These are phyloP conservation scores for Penicillium sumatraense DNA, from an alignment of 2,329 filamentous ascomycete genomes.

Conservation along the genomic window DNA sequence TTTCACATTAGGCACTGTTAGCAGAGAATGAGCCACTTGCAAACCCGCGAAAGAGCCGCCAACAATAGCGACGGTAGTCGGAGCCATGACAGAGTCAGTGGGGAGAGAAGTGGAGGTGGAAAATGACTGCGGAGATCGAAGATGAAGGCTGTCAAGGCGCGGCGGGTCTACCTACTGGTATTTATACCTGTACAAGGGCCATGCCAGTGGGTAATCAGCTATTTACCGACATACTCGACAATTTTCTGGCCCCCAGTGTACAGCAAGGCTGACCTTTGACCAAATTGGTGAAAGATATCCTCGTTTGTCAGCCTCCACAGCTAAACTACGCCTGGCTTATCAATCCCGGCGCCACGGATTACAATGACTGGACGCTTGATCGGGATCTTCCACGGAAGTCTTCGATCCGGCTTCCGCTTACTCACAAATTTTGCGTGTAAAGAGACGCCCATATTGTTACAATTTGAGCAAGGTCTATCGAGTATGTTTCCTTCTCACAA, in stretches of 20 bases:
- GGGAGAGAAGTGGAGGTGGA: not conserved
- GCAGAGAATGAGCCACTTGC: constrained; percentile 41
- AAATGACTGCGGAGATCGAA: not conserved
- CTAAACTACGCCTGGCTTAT: not conserved
- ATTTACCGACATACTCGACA: no score
- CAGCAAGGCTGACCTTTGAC: not conserved
- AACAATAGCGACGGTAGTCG: constrained; percentile 38
- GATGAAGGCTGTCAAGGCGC: not conserved
- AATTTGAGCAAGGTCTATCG: no score
- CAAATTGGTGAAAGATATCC: not conserved
- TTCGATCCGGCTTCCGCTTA: not conserved
- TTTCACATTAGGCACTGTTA: constrained; percentile 43
- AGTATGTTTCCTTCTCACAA: no score
- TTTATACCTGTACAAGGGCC: no score
- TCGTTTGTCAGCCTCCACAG: not conserved
- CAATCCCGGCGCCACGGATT: not conserved
- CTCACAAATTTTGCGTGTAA: no score
- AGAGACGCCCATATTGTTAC: no score
- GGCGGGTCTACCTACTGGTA: not conserved
- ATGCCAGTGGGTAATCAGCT: no score
- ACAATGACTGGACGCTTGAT: not conserved
- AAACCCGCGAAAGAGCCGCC: constrained; percentile 45
- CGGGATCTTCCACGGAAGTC: not conserved
- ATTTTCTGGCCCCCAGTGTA: no score
- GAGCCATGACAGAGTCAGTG: constrained; percentile 17